These are phyloP conservation scores for Bolboschoenoplectus hybrid DNA, from an alignment of 202 grass and related monocot genomes.

Conservation along the genomic window DNA sequence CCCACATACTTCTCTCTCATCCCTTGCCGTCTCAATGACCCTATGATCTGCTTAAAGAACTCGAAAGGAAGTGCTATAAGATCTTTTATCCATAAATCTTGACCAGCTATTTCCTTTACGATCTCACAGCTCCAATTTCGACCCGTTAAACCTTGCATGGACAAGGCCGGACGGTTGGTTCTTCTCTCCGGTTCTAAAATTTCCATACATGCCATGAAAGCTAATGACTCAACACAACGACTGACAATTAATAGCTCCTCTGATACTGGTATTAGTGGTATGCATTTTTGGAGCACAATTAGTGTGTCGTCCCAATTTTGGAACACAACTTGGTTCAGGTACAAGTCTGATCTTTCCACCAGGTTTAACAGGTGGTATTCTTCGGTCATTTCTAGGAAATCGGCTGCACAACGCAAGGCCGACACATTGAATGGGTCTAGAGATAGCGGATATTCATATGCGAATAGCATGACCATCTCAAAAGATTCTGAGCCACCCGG, in stretches of 20 bases:
- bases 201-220: slow-evolving; percentile 99
- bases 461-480: slow-evolving; percentile 73
- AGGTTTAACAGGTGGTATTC: slow-evolving; percentile 49
- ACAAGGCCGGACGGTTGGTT: slow-evolving; percentile 37
- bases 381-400: slow-evolving; percentile 59
- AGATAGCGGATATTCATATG: slow-evolving; percentile 62
- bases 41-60: slow-evolving; percentile 77
- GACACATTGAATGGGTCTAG: slow-evolving; percentile 87
- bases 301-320: slow-evolving; percentile 90
- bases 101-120: slow-evolving; percentile 74
- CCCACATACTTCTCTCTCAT: slow-evolving; percentile 98
- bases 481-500: slow-evolving; percentile 68
- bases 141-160: slow-evolving; percentile 41
- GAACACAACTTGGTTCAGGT: slow-evolving; percentile 94
- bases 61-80: slow-evolving; percentile 80
- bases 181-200: slow-evolving; percentile 85
- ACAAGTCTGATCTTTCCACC: slow-evolving; percentile 74
- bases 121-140: slow-evolving; percentile 70
- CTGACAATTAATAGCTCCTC: slow-evolving; percentile 85
- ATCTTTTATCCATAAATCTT: slow-evolving; percentile 88
- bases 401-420: slow-evolving; percentile 69
- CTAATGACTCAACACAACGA: slow-evolving; percentile 87
- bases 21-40: slow-evolving; percentile 73
- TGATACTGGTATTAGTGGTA: slow-evolving; percentile 55
- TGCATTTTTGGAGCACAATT: slow-evolving; percentile 88